Evolutionary conservation across 1,284 basidiomycete genomes (phyloP).

Genomic region (Moesziomyces parantarcticus): DNA sequence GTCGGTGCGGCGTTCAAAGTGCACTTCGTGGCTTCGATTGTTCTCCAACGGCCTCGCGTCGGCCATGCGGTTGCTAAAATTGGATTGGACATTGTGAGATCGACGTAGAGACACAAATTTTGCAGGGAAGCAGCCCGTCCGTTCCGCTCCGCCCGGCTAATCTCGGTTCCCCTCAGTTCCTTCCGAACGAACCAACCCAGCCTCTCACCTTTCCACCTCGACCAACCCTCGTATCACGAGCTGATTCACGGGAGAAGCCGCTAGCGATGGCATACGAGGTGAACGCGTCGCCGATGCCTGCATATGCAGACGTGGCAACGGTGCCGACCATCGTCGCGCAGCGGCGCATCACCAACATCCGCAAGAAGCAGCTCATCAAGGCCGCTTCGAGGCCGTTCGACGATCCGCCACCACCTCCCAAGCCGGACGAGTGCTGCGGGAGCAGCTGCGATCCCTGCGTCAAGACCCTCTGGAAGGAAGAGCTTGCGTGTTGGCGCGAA

Average conservation of each 20-base stretch:
- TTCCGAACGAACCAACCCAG: no score
- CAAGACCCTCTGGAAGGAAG: slow-evolving; percentile 56
- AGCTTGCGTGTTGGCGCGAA: slow-evolving; percentile 46
- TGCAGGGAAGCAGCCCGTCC: no score
- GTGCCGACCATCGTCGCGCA: slow-evolving; percentile 39
- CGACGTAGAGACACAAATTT: no score
- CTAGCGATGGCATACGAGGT: slow-evolving; percentile 28
- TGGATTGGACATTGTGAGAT: neutral
- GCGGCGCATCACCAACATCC: slow-evolving; percentile 44
- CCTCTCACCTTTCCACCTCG: neutral
- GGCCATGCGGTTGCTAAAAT: neutral
- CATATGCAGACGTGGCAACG: slow-evolving; percentile 27
- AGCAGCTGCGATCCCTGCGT: slow-evolving; percentile 55
- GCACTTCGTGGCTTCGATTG: no score
- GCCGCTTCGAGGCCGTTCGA: slow-evolving; percentile 42
- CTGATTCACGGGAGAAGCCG: neutral
- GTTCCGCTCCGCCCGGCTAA: neutral
- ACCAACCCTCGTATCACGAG: neutral
- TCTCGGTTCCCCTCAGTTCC: neutral
- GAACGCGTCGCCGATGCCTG: slow-evolving; percentile 30
- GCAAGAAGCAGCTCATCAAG: slow-evolving; percentile 53
- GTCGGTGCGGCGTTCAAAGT: neutral
- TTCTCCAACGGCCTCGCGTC: neutral
- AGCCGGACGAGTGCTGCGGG: slow-evolving; percentile 55
- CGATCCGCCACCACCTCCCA: slow-evolving; percentile 51